Evolutionary conservation across 192 early-diverging fungal species (phyloP), one percentile per base, ranked within the genome.

Genomic region (Allomyces javanicus): DNA sequence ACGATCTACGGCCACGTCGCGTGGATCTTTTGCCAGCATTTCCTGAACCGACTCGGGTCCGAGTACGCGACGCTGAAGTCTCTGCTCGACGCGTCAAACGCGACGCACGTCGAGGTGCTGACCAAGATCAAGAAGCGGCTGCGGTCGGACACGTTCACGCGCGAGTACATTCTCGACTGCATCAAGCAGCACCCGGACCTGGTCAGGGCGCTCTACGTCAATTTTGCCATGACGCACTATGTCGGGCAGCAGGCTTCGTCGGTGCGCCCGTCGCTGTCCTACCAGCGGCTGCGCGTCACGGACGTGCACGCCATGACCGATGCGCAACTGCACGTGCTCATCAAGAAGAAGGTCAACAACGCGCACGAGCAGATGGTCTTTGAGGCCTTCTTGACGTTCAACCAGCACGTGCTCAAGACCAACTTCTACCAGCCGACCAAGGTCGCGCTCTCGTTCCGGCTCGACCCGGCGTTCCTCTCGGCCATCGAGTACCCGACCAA

Each of bases 371-470:
- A 86, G 33, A 93, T 93, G 83, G 92, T 91, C 67, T 86, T 98
- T 73, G 89, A 96, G 76, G 85, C 93, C 17, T 88, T 95, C 80
- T 72, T 98, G 24, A 87, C 88, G 65, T 96, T 98, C 81, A 98
- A 98, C 85, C 81, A 88, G 77, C 90, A 94, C 75, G 89, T 96
- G 43, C 82, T 96, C 69, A 98, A 98, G 86, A 98, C 95, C 76
- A 98, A 98, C 83, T 96, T 98, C 70, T 98, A 96, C 83, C 93
- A 98, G 81, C 88, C 93, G 26, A 96, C 95, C 72, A 98, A 98
- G 87, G 95, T 98, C n/a, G 95, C 95, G 33, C 83, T 98, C 25
- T 96, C 93, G 55, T 98, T 98, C 89, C 87, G 95, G 66, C 81
- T 98, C 81, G 89, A 96, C 70, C 87, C 95, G 14, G 66, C 79